phyloP scores from a whole-genome alignment of 2,329 filamentous ascomycete species.

The Sordariomycetes sp. region DNA sequence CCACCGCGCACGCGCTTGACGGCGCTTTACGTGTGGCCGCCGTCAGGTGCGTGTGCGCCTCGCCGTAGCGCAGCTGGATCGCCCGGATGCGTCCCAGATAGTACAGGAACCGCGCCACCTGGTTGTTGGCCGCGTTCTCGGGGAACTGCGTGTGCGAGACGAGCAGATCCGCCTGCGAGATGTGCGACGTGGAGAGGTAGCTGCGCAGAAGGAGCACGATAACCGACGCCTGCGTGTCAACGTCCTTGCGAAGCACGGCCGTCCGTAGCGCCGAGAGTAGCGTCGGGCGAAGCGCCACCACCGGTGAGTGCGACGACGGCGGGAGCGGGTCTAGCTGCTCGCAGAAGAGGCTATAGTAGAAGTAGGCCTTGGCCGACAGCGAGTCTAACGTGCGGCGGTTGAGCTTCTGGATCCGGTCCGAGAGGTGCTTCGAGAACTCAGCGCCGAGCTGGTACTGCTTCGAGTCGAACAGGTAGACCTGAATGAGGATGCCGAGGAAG shows the following conservation, averaged over 20 bases:
- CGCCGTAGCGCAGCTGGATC: constrained; percentile 92
- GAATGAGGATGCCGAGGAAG: constrained; percentile 72
- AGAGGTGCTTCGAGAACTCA: constrained; percentile 71
- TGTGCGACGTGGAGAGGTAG: constrained; percentile 92
- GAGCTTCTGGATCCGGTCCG: constrained; percentile 72
- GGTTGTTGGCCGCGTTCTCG: constrained; percentile 88
- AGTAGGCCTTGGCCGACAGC: constrained; percentile 89
- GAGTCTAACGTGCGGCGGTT: constrained; percentile 93
- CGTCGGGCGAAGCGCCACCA: constrained; percentile 74
- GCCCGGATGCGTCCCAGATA: constrained; percentile 94
- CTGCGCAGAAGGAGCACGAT: constrained; percentile 91
- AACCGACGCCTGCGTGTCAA: constrained; percentile 92
- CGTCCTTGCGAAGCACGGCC: constrained; percentile 91
- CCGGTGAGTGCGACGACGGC: constrained; percentile 75
- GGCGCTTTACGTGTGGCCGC: constrained; percentile 93
- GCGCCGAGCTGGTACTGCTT: constrained; percentile 70
- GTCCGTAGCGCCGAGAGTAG: constrained; percentile 83
- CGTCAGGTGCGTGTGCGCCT: constrained; percentile 87
- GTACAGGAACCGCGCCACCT: constrained; percentile 94
- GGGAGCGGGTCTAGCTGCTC: constrained; percentile 81
- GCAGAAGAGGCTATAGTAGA: constrained; percentile 93
- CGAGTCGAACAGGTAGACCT: constrained; percentile 81
- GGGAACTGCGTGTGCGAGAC: constrained; percentile 95
- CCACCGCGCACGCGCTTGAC: constrained; percentile 74
- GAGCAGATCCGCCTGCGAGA: constrained; percentile 88